Conservation (phyloP, 192 early-diverging fungal species). For the Backusella luteola region DNA sequence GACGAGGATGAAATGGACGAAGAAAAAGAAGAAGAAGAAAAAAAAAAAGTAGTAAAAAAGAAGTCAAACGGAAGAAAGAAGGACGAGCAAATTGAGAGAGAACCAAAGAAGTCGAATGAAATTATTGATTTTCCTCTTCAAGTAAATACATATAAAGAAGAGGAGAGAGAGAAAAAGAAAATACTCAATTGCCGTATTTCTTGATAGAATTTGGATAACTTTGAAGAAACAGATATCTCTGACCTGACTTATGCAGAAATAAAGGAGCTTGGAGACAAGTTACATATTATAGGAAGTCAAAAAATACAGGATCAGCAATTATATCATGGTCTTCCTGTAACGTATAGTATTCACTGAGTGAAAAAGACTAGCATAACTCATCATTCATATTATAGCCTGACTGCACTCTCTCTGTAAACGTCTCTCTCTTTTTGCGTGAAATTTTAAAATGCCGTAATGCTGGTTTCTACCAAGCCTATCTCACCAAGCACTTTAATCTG, state of each 20-base stretch:
- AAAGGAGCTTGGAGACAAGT: background rate
- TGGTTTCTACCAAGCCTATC: conserved; percentile 15
- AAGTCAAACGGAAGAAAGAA: background rate
- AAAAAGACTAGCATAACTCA: background rate
- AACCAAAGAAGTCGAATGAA: background rate
- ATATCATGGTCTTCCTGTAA: conserved; percentile 18
- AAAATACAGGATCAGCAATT: conserved; percentile 21
- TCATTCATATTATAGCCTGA: conserved; percentile 5
- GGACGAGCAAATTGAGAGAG: background rate
- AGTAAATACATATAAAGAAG: background rate
- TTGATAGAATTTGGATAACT: background rate
- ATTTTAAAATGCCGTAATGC: background rate
- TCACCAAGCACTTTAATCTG: conserved; percentile 4
- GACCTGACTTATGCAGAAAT: conserved; percentile 1
- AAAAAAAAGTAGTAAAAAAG: background rate
- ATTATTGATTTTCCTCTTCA: background rate
- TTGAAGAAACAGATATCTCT: background rate
- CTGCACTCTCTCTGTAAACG: conserved; percentile 3
- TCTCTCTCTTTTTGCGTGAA: background rate
- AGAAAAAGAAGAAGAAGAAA: background rate
- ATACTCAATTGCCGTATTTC: background rate
- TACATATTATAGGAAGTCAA: conserved; percentile 5
- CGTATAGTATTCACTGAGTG: background rate
- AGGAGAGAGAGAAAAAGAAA: background rate
- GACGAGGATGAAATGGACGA: background rate